Conservation (phyloP, 305 asterid genomes). For the Salvia sclarea region DNA sequence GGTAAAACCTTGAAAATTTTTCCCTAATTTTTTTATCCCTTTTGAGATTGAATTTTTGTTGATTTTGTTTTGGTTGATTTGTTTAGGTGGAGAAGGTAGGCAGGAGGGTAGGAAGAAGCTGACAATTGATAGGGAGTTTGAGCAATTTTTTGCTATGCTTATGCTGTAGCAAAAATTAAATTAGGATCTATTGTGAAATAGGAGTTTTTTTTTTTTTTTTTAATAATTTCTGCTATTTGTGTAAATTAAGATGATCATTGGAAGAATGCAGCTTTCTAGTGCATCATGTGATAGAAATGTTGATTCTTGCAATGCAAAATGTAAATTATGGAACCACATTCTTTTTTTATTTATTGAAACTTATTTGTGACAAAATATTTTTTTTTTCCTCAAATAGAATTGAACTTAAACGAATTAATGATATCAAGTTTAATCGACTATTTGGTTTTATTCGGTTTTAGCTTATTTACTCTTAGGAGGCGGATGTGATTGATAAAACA, state of each 20-base stretch:
- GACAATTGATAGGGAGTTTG: conserved; percentile 85
- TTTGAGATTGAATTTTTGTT: neutral
- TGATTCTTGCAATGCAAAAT: neutral
- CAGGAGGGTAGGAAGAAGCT: conserved; percentile 49
- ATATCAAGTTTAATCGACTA: no score
- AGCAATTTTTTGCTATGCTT: conserved; percentile 73
- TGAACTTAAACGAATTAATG: no score
- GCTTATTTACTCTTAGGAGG: no score
- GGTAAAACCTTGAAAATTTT: conserved; percentile 36
- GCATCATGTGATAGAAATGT: neutral
- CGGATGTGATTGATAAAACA: no score
- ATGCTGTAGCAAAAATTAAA: conserved; percentile 46
- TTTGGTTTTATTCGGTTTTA: no score
- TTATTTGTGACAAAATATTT: no score
- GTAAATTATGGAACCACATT: neutral
- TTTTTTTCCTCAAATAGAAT: no score
- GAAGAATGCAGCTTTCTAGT: neutral
- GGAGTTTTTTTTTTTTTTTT: neutral
- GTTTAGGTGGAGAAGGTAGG: conserved; percentile 48
- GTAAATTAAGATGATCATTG: neutral
- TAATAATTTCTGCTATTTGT: neutral
- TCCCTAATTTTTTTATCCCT: no score
- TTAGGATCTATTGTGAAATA: neutral
- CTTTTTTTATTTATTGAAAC: no score
- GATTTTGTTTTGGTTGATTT: neutral